Evolutionary conservation across 2,329 filamentous ascomycete genomes (phyloP).

Genomic region (Septoria petroselini): DNA sequence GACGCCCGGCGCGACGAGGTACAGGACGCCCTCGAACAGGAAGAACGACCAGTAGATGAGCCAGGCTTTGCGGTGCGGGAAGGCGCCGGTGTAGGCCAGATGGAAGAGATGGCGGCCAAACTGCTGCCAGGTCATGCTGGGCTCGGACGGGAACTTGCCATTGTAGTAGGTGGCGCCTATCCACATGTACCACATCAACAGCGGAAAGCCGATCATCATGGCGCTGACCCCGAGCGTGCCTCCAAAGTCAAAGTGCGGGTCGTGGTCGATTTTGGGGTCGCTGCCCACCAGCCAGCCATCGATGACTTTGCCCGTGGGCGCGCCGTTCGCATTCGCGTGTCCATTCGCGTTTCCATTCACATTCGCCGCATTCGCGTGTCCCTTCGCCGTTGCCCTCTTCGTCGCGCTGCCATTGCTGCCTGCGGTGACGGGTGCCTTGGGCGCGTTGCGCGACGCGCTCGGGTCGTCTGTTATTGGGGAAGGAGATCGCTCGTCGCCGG

Average conservation of each 20-base stretch:
- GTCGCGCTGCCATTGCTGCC: conserved; percentile 14
- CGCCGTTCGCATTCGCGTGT: conserved; percentile 36
- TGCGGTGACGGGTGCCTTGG: conserved; percentile 12
- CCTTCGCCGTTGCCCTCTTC: conserved; percentile 35
- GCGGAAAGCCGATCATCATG: conserved; percentile 92
- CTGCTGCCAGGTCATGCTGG: conserved; percentile 54
- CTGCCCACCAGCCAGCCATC: conserved; percentile 39
- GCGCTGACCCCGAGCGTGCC: conserved; percentile 73
- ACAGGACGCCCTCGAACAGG: conserved; percentile 76
- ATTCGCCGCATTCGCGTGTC: conserved; percentile 39
- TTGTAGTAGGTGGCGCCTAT: conserved; percentile 90
- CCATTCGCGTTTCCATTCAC: conserved; percentile 40
- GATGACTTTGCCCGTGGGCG: conserved; percentile 41
- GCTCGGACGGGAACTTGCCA: conserved; percentile 67
- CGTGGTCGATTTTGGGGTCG: conserved; percentile 45
- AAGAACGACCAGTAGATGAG: conserved; percentile 93
- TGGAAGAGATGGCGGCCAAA: conserved; percentile 69
- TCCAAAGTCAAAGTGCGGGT: conserved; percentile 73
- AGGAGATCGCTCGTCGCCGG: conserved; percentile 39
- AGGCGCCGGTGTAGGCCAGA: conserved; percentile 79
- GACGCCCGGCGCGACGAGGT: conserved; percentile 82
- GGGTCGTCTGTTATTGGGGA: conserved; percentile 32
- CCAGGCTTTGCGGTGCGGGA: conserved; percentile 80
- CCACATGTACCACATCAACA: conserved; percentile 99
- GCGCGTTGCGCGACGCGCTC: conserved; percentile 19